phyloP scores from a whole-genome alignment of 192 early-diverging fungal species.

The Rhizoclosmatium globosum region DNA sequence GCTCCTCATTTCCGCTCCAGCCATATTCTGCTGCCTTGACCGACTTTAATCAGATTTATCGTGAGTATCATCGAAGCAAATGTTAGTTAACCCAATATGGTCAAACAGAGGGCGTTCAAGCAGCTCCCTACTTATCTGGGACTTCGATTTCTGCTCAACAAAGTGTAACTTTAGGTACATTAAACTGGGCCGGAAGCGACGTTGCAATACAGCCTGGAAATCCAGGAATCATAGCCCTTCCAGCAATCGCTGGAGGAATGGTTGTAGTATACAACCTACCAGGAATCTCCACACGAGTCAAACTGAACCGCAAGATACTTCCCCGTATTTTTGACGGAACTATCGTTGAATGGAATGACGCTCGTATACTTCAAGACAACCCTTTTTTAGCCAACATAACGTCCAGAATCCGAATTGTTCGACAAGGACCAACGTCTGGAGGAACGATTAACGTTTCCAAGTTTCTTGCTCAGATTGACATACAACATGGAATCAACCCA shows the following conservation, averaged over 20 bases:
- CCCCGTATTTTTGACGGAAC: conserved; percentile 10
- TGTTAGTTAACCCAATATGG: too few relatives aligned
- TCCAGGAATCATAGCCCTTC: neutral
- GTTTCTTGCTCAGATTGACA: neutral
- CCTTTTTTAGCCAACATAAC: neutral
- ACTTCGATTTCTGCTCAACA: neutral
- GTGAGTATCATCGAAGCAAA: too few relatives aligned
- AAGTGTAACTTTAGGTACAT: neutral
- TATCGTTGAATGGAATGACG: neutral
- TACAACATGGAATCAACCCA: neutral
- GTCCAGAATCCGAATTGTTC: neutral
- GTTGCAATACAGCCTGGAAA: neutral
- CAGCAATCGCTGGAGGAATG: conserved; percentile 8
- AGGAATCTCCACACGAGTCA: neutral
- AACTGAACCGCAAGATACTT: neutral
- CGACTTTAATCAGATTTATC: too few relatives aligned
- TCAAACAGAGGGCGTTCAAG: neutral
- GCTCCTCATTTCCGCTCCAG: too few relatives aligned
- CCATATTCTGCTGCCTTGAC: too few relatives aligned
- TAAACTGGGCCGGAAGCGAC: neutral
- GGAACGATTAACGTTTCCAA: neutral
- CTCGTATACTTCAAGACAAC: neutral
- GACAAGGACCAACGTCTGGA: neutral
- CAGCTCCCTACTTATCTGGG: neutral
- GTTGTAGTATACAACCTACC: neutral